phyloP scores from a whole-genome alignment of 2,329 filamentous ascomycete species.

The Ophiocordyceps camponoti-rufipedis region DNA sequence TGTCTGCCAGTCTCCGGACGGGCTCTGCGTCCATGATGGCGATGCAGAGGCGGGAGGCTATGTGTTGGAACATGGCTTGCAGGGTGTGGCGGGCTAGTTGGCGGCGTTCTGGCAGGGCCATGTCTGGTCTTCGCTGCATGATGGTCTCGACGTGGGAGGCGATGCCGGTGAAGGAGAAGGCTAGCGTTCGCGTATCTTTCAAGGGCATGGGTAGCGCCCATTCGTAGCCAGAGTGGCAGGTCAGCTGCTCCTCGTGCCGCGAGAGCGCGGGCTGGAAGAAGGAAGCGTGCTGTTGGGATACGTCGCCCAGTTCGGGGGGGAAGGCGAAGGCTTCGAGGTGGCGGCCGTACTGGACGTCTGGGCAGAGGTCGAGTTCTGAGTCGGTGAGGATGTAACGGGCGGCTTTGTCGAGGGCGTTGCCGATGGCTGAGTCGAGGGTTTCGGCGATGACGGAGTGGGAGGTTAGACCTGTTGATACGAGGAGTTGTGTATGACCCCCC shows the following conservation, averaged over 20 bases:
- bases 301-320: constrained; percentile 14
- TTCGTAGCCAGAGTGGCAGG: constrained; percentile 18
- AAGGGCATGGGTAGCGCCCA: constrained; percentile 59
- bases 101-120: constrained; percentile 42
- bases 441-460: constrained; percentile 57
- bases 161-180: constrained; percentile 57
- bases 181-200: constrained; percentile 33
- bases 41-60: constrained; percentile 56
- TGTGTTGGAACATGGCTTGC: constrained; percentile 72
- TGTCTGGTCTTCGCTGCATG: constrained; percentile 14
- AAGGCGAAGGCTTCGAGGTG: constrained; percentile 69
- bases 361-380: constrained; percentile 28
- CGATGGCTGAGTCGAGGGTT: constrained; percentile 68
- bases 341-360: constrained; percentile 62
- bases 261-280: constrained; percentile 39
- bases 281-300: constrained; percentile 16
- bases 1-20: no score
- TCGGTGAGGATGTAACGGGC: constrained; percentile 51
- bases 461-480: constrained; percentile 50
- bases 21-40: constrained; percentile 28
- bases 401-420: constrained; percentile 77
- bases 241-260: constrained; percentile 37
- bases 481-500: constrained; percentile 78
- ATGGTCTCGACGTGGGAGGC: constrained; percentile 34
- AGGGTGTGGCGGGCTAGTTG: constrained; percentile 56